Evolutionary conservation across 2,329 filamentous ascomycete genomes (phyloP).

Genomic region (Knoxdaviesia proteae): DNA sequence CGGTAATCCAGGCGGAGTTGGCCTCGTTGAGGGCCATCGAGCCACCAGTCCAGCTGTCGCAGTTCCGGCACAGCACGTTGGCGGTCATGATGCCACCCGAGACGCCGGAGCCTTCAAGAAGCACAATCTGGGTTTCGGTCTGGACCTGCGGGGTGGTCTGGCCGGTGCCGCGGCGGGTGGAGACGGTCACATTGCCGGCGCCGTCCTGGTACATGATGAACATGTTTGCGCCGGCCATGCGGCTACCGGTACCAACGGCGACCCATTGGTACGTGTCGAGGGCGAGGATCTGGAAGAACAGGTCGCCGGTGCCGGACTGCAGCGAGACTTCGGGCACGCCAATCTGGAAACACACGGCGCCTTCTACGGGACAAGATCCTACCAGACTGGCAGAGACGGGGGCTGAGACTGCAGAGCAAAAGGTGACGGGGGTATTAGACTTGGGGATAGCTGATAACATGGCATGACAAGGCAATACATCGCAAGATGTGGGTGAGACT

Average conservation of each 20-base stretch:
- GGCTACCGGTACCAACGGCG: constrained; percentile 31
- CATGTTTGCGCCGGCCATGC: constrained; percentile 36
- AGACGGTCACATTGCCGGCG: constrained; percentile 37
- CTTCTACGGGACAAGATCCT: constrained; percentile 18
- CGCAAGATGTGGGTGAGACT: background rate
- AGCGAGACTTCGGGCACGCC: constrained; percentile 30
- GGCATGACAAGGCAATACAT: background rate
- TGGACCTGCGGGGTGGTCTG: constrained; percentile 27
- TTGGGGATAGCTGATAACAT: background rate
- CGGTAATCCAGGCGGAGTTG: constrained; percentile 27
- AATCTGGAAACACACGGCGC: constrained; percentile 31
- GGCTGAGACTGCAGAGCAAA: background rate
- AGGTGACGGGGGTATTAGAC: background rate
- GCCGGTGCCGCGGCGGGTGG: constrained; percentile 27
- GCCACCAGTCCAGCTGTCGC: constrained; percentile 23
- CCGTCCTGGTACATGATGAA: constrained; percentile 42
- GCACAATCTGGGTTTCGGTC: constrained; percentile 20
- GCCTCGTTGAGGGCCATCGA: constrained; percentile 20
- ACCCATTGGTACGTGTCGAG: constrained; percentile 33
- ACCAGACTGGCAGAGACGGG: background rate
- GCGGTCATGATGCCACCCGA: constrained; percentile 30
- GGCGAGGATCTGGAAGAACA: constrained; percentile 40
- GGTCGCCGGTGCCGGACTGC: constrained; percentile 26
- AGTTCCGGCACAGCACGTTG: constrained; percentile 35
- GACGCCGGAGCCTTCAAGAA: constrained; percentile 39